Evolutionary conservation across 257 asterid species (phyloP).

Genomic region (Plantago ovata): DNA sequence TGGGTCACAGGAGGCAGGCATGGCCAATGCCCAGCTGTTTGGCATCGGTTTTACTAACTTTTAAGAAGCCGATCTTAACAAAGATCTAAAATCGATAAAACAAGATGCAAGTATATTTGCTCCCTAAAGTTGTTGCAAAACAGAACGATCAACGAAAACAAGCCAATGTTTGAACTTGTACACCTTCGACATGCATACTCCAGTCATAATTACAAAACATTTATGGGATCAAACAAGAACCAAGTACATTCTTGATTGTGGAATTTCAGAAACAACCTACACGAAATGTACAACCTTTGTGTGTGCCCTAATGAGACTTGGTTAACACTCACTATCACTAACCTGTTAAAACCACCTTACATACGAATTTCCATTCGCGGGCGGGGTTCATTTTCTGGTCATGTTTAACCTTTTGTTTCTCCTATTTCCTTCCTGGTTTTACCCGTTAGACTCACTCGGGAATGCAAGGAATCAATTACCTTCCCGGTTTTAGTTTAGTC

Average conservation of each 20-base stretch:
- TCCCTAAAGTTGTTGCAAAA: too few relatives aligned
- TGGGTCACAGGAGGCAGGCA: too few relatives aligned
- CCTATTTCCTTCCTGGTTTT: not conserved
- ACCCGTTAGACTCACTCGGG: conserved; percentile 4
- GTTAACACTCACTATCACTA: not conserved
- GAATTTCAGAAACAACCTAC: not conserved
- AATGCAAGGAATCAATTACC: not conserved
- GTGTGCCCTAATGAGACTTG: conserved; percentile 9
- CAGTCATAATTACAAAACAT: conserved; percentile 1
- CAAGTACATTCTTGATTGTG: not conserved
- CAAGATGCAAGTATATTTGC: too few relatives aligned
- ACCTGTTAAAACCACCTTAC: conserved; percentile 11
- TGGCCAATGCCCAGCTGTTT: too few relatives aligned
- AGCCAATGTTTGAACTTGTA: too few relatives aligned
- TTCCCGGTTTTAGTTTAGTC: not conserved
- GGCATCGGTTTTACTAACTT: too few relatives aligned
- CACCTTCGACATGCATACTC: not conserved
- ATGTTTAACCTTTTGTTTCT: not conserved
- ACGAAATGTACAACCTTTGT: conserved; percentile 12
- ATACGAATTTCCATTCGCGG: not conserved
- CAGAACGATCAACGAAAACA: too few relatives aligned
- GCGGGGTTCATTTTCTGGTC: not conserved
- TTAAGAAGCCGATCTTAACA: too few relatives aligned
- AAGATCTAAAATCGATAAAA: too few relatives aligned
- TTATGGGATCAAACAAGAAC: conserved; percentile 3